Conservation (phyloP, 305 asterid genomes). For the Fraxinus floribunda region DNA sequence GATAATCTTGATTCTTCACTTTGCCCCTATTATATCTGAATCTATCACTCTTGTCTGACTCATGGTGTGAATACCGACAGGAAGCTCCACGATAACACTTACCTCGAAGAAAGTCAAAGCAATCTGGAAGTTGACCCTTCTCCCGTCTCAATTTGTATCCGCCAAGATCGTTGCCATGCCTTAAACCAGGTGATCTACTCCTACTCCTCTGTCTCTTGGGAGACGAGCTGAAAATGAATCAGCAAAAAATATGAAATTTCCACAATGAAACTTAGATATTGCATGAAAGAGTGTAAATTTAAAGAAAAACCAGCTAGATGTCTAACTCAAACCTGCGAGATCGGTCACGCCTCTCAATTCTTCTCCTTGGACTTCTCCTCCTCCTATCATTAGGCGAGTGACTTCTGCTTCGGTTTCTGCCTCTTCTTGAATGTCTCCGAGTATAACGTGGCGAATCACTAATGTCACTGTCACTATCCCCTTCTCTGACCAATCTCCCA, state of each 20-base stretch:
- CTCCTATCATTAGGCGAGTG: slow-evolving; percentile 70
- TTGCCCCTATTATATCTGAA: slow-evolving; percentile 51
- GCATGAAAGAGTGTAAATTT: background rate
- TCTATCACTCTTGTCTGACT: slow-evolving; percentile 51
- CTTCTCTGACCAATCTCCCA: slow-evolving; percentile 90
- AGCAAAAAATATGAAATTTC: slow-evolving; percentile 26
- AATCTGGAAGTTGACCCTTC: slow-evolving; percentile 44
- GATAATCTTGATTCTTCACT: slow-evolving; percentile 40
- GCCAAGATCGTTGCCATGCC: slow-evolving; percentile 43
- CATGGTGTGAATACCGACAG: slow-evolving; percentile 74
- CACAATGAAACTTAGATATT: background rate
- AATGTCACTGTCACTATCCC: slow-evolving; percentile 70
- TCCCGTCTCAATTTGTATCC: slow-evolving; percentile 55
- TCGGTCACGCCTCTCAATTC: slow-evolving; percentile 62
- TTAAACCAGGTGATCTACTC: slow-evolving; percentile 60
- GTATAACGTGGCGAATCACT: slow-evolving; percentile 55
- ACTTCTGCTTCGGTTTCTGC: slow-evolving; percentile 69
- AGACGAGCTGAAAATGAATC: slow-evolving; percentile 57
- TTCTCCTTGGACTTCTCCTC: slow-evolving; percentile 70
- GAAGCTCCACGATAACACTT: slow-evolving; percentile 80
- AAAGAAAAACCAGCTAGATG: slow-evolving; percentile 8
- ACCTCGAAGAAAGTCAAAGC: slow-evolving; percentile 71
- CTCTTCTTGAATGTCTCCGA: slow-evolving; percentile 56
- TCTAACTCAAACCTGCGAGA: slow-evolving; percentile 68
- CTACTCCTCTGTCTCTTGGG: slow-evolving; percentile 74